Evolutionary conservation across 2,329 filamentous ascomycete species (phyloP).

Genomic region (Bimuria novae-zelandiae): DNA sequence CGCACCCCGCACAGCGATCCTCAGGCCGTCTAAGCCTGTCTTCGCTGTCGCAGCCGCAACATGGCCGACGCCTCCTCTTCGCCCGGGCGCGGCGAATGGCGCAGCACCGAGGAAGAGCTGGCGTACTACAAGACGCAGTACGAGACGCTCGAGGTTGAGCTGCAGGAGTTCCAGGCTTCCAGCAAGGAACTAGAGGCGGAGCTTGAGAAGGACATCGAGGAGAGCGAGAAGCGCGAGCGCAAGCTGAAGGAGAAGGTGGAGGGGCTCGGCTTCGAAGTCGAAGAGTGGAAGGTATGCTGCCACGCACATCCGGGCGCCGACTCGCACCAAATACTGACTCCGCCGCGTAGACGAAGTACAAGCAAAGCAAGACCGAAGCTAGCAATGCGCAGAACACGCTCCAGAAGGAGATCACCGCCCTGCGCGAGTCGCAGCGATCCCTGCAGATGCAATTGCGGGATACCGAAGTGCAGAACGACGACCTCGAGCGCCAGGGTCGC

Average conservation of each 20-base stretch:
- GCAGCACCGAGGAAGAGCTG: slow-evolving; percentile 70
- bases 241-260: slow-evolving; percentile 86
- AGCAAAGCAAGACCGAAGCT: slow-evolving; percentile 88
- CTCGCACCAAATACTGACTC: slow-evolving; percentile 10
- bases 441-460: slow-evolving; percentile 85
- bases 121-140: slow-evolving; percentile 97
- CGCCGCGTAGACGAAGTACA: slow-evolving; percentile 79
- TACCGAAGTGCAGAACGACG: slow-evolving; percentile 97
- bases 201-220: slow-evolving; percentile 93
- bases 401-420: slow-evolving; percentile 92
- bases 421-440: slow-evolving; percentile 82
- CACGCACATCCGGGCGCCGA: not conserved
- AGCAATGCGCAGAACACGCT: slow-evolving; percentile 81
- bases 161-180: slow-evolving; percentile 90
- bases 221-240: slow-evolving; percentile 90
- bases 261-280: slow-evolving; percentile 81
- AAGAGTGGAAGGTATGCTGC: slow-evolving; percentile 90
- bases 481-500: slow-evolving; percentile 93
- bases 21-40: slow-evolving; percentile 30
- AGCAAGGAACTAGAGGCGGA: slow-evolving; percentile 94
- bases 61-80: slow-evolving; percentile 43
- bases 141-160: slow-evolving; percentile 86
- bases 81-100: slow-evolving; percentile 37
- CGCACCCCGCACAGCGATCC: slow-evolving; percentile 25
- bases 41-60: slow-evolving; percentile 20